Evolutionary conservation across 192 early-diverging fungal species (phyloP).

Genomic region (Mortierella alpina): DNA sequence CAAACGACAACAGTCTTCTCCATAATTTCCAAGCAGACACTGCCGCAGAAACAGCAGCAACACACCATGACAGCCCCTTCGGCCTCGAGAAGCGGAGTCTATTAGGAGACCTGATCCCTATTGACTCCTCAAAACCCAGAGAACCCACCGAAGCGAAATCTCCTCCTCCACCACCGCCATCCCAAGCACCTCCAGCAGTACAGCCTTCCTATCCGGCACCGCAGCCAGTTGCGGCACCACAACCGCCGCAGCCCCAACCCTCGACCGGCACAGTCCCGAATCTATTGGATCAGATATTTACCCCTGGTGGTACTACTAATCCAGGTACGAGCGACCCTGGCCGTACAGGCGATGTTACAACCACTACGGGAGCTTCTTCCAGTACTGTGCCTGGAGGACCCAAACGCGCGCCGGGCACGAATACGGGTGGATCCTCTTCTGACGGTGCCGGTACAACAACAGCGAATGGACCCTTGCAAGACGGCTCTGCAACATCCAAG

Average conservation of each 20-base stretch:
- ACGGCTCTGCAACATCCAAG: not conserved
- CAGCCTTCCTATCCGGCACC: too few species aligned
- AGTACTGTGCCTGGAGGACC: too few species aligned
- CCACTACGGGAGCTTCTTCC: too few species aligned
- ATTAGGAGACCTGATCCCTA: not conserved
- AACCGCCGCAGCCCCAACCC: too few species aligned
- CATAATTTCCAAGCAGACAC: not conserved
- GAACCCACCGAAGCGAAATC: not conserved
- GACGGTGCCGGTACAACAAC: not conserved
- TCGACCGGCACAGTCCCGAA: too few species aligned
- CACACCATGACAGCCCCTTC: not conserved
- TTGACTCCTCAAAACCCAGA: not conserved
- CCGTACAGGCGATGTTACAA: too few species aligned
- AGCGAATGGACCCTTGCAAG: not conserved
- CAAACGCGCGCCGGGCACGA: too few species aligned
- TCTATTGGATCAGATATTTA: too few species aligned
- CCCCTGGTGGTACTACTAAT: too few species aligned
- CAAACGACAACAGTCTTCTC: too few species aligned
- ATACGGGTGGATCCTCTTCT: not conserved
- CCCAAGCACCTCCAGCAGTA: not conserved
- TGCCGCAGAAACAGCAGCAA: not conserved
- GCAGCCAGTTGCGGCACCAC: too few species aligned
- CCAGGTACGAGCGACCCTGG: too few species aligned
- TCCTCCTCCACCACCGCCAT: not conserved
- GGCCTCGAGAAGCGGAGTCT: not conserved